Conservation (phyloP, 352 stramenopile genomes). For the Globisporangium camurandrum region DNA sequence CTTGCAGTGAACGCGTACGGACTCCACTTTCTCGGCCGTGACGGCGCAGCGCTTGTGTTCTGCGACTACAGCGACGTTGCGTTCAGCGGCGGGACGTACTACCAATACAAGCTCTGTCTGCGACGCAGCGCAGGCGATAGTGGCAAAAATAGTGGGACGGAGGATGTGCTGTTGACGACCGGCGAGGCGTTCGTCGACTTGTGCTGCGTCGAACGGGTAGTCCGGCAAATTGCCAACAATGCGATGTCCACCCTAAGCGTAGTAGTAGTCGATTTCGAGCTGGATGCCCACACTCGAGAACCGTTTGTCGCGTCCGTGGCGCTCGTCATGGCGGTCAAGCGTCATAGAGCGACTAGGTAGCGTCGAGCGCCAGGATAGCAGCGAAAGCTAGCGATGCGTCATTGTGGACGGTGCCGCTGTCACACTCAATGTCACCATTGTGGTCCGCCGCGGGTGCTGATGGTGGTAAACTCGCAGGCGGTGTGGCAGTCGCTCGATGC, state of each 20-base stretch:
- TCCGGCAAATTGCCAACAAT: slow-evolving; percentile 82
- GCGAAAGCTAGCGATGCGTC: slow-evolving; percentile 21
- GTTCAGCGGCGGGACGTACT: slow-evolving; percentile 43
- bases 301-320: slow-evolving; percentile 18
- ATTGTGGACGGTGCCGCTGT: slow-evolving; percentile 3
- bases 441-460: background rate
- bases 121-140: slow-evolving; percentile 9
- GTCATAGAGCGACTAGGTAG: slow-evolving; percentile 18
- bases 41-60: slow-evolving; percentile 52
- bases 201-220: slow-evolving; percentile 57
- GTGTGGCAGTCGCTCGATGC: background rate
- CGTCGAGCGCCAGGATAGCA: slow-evolving; percentile 34
- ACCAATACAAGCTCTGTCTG: slow-evolving; percentile 65
- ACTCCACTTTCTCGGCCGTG: slow-evolving; percentile 85
- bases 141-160: slow-evolving; percentile 19
- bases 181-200: slow-evolving; percentile 34
- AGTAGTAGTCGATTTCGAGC: slow-evolving; percentile 69
- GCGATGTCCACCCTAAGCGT: slow-evolving; percentile 49
- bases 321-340: slow-evolving; percentile 11
- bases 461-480: background rate
- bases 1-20: slow-evolving; percentile 86
- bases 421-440: background rate
- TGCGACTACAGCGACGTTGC: slow-evolving; percentile 62
- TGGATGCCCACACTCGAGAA: slow-evolving; percentile 76
- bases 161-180: slow-evolving; percentile 59